Percentiles rank a stretch among this genome's conserved stretches.
Evolutionary conservation across 768 basidiomycete species (phyloP).

Genomic region (Inosperma sp.): DNA sequence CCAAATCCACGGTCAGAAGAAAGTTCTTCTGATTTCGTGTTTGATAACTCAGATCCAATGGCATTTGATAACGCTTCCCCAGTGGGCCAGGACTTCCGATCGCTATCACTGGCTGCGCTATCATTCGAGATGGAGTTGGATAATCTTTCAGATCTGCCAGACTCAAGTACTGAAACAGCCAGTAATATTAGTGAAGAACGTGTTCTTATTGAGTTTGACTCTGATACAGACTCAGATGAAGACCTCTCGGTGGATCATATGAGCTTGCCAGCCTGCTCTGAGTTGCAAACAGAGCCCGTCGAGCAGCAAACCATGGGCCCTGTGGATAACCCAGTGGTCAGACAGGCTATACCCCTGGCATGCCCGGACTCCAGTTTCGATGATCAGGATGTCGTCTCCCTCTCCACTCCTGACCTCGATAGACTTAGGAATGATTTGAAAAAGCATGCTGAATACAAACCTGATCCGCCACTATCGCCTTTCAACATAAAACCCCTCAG

Average conservation of each 20-base stretch:
- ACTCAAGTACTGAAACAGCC: not conserved
- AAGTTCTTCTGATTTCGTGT: not conserved
- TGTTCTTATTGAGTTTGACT: not conserved
- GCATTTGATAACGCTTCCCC: not conserved
- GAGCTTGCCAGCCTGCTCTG: not conserved
- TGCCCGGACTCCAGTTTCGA: too few relatives aligned
- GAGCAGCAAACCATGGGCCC: not conserved
- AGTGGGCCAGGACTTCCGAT: not conserved
- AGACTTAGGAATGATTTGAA: not conserved
- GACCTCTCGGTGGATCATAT: not conserved
- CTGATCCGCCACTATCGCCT: not conserved
- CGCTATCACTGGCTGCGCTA: not conserved
- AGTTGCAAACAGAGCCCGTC: not conserved
- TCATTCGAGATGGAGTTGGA: not conserved
- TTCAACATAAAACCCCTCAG: not conserved
- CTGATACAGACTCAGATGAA: not conserved
- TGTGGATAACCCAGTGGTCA: not conserved
- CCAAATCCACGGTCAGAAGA: not conserved
- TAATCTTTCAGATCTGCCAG: not conserved
- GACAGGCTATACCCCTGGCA: too few relatives aligned
- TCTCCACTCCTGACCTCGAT: not conserved
- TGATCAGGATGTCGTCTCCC: not conserved
- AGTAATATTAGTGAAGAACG: constrained; percentile 1
- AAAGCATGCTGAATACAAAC: not conserved
- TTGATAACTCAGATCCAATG: not conserved